Evolutionary conservation across 179 eudicot species (phyloP), one percentile per base, ranked within the genome.

Genomic region (Carnegiea gigantea): DNA sequence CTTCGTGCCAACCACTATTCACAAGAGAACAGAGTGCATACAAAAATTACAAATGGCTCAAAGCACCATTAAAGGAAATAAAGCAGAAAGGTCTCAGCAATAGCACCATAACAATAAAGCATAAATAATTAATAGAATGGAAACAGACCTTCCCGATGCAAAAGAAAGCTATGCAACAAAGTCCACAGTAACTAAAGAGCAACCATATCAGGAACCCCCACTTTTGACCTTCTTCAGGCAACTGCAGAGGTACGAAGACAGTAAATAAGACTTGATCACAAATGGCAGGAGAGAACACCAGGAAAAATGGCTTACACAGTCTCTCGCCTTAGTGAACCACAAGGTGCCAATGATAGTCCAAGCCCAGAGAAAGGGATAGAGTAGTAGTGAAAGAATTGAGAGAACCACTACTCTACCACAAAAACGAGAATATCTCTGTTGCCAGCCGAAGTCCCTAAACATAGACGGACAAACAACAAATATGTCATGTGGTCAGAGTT

Each of bases 191-290:
- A 88, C 99, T 96, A 86, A 96, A 95, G 62, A 92, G 91, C 89
- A 96, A 84, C 98, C 99, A 96, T 85, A 96, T 93, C 79, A 96
- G 91, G 78, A 96, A 91, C 30, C 99, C 99, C 95, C 96, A 93
- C 76, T 92, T 96, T 88, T 96, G 99, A 79, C 98, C 97, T 86
- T 93, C 93, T 89, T 95, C 95, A 24, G 97, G 97, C 87, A 96
- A 85, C 99, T 96, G 92, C 81, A 88, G 81, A 78, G 54, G 79
- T 70, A 87, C 23, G 57, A 78, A 84, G 62, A 78, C 74, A 59
- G 77, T 46, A 81, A 57, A 67, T 78, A 24, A 70, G 57, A 82
- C 21, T 78, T 40, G 49, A 23, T 62, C 59, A 48, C 23, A 33
- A 20, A 62, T 68, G 33, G 46, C 60, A 46, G 36, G 74, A 54